Conservation (phyloP, 805 yeast species). For the Isabelozyma pseudorhagii region DNA sequence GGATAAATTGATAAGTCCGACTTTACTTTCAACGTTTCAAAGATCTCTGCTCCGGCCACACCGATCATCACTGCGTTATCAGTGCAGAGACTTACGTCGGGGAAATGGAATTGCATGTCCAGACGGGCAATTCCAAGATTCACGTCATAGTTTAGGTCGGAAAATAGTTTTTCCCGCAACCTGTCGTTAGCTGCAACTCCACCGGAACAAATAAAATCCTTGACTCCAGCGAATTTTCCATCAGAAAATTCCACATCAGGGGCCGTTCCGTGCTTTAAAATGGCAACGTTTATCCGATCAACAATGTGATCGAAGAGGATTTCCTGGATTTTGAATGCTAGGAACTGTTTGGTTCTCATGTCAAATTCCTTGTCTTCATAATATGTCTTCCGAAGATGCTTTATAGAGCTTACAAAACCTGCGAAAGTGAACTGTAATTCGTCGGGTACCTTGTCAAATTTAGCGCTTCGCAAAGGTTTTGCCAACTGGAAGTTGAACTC, state of each 20-base stretch:
- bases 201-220: slow-evolving; percentile 78
- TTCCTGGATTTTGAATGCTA: slow-evolving; percentile 61
- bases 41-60: slow-evolving; percentile 91
- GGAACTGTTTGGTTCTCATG: slow-evolving; percentile 37
- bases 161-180: slow-evolving; percentile 48
- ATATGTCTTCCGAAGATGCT: slow-evolving; percentile 28
- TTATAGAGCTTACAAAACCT: slow-evolving; percentile 59
- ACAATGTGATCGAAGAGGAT: slow-evolving; percentile 71
- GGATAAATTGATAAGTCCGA: slow-evolving; percentile 62
- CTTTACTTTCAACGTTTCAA: slow-evolving; percentile 47
- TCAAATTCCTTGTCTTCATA: slow-evolving; percentile 20
- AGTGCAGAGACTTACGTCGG: slow-evolving; percentile 72
- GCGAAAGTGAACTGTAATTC: slow-evolving; percentile 65
- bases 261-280: slow-evolving; percentile 30
- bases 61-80: slow-evolving; percentile 98
- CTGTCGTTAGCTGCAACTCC: slow-evolving; percentile 83
- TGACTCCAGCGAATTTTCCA: slow-evolving; percentile 40
- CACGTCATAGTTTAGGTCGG: slow-evolving; percentile 26
- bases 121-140: not conserved
- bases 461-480: slow-evolving; percentile 32
- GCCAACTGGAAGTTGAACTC: slow-evolving; percentile 23
- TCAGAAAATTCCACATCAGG: slow-evolving; percentile 19
- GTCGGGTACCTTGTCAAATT: slow-evolving; percentile 24
- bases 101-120: slow-evolving; percentile 50
- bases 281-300: slow-evolving; percentile 55